These are phyloP conservation scores for Cornus controversa DNA, from an alignment of 148 eudicot species.

Conservation along the genomic window DNA sequence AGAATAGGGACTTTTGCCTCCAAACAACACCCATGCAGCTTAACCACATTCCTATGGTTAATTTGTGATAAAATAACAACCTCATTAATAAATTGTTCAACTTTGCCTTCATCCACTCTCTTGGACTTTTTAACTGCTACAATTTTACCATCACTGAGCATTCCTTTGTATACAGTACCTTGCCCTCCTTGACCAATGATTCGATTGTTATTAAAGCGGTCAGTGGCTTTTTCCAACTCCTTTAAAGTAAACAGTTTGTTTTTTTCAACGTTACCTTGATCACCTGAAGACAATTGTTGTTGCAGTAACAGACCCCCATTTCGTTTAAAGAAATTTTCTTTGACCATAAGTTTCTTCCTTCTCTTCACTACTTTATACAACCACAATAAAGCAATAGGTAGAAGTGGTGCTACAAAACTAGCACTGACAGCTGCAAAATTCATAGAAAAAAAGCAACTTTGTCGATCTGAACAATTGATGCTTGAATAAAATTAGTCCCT, in stretches of 20 bases:
- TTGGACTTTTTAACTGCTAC: no score
- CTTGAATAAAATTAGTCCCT: no score
- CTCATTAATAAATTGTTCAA: no score
- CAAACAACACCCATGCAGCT: constrained; percentile 30
- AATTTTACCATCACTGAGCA: constrained; percentile 1
- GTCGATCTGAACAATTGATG: no score
- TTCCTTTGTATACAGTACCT: constrained; percentile 21
- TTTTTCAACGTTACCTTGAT: neutral
- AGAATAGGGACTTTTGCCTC: constrained; percentile 31
- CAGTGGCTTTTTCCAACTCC: neutral
- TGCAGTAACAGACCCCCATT: neutral
- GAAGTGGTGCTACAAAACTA: neutral
- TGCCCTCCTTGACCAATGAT: constrained; percentile 34
- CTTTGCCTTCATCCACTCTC: no score
- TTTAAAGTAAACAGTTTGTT: neutral
- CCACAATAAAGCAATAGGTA: neutral
- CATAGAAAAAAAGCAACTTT: no score
- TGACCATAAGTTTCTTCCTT: neutral
- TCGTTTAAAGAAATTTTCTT: no score
- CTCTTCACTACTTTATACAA: neutral
- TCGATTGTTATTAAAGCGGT: constrained; percentile 14
- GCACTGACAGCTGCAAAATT: neutral
- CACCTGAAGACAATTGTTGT: neutral
- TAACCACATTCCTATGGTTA: no score
- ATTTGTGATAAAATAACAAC: no score